Evolutionary conservation across 225 moss, liverwort and hornwort genomes (phyloP), one percentile per base, ranked within the genome.

Genomic region (Lunularia cruciata): DNA sequence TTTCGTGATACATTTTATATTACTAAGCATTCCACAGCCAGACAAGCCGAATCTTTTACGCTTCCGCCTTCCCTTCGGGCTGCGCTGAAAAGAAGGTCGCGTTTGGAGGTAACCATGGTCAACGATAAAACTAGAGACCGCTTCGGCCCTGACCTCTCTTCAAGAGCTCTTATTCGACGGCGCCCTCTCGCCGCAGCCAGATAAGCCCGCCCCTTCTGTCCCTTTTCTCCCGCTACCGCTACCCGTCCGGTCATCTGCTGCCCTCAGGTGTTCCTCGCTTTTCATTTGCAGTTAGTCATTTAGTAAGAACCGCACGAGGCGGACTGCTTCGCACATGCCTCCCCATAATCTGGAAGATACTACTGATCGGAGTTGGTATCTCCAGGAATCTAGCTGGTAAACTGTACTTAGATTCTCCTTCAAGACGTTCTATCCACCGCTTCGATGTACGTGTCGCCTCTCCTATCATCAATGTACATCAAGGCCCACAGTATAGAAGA

Each of bases 171-270:
- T n/a, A 8, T 32, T 38, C 13, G 22, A 19, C 60, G 36, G 60
- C 60, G 23, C 23, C 34, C 39, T 60, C n/a, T 39, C 60, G 60
- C 60, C 60, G 60, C 60, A 23, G 60, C 60, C 60, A 38, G 38
- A 38, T 23, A 11, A 43, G 22, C 37, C 60, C 60, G 60, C 60
- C 60, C 9, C n/a, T 60, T 23, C 39, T 34, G 59, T 8, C 35
- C 35, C 34, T 33, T 31, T 34, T 57, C 27, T 27, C 25, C 3
- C 13, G 20, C 6, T 54, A 25, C 2, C 54, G 26, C 20, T 54
- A n/a, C n/a, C 27, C 12, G 54, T 11, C 22, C 54, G 23, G 11
- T 22, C 54, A 1, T 26, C 54, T 4, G 20, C 26, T 26, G n/a
- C 27, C 26, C 23, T 23, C 43, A 10, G 43, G 43, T 6, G 43